These are phyloP conservation scores for Paecilomyces variotii DNA, from an alignment of 2,329 filamentous ascomycete genomes.

Conservation along the genomic window DNA sequence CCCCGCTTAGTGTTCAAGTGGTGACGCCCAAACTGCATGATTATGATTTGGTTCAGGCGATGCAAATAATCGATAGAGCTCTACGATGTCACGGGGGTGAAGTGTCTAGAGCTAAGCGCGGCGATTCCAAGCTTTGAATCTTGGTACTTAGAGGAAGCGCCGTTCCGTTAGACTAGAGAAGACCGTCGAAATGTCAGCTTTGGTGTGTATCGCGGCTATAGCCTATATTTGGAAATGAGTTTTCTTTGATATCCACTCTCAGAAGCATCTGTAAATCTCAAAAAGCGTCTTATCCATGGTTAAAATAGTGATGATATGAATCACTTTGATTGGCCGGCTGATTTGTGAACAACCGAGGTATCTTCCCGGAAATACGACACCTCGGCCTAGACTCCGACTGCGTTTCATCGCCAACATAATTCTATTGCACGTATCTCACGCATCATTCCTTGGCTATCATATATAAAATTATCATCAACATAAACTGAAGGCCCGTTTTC, in stretches of 20 bases:
- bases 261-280: too few relatives aligned
- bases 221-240: too few relatives aligned
- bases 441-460: not conserved
- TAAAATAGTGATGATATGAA: not conserved
- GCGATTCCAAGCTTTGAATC: constrained; percentile 14
- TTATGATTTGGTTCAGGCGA: constrained; percentile 44
- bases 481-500: too few relatives aligned
- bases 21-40: constrained; percentile 49
- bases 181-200: too few relatives aligned
- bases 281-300: not conserved
- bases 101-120: not conserved
- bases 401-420: not conserved
- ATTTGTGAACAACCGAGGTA: not conserved
- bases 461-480: not conserved
- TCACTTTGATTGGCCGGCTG: not conserved
- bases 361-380: not conserved
- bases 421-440: not conserved
- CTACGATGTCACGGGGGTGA: constrained; percentile 12
- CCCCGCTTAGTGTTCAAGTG: constrained; percentile 50
- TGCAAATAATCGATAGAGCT: constrained; percentile 44
- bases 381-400: not conserved
- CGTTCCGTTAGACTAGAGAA: too few relatives aligned
- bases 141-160: too few relatives aligned
- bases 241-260: too few relatives aligned
- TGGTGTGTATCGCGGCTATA: too few relatives aligned